Base-by-base conservation (phyloP, 306 rosid genomes). In the Sindora glabra region DNA sequence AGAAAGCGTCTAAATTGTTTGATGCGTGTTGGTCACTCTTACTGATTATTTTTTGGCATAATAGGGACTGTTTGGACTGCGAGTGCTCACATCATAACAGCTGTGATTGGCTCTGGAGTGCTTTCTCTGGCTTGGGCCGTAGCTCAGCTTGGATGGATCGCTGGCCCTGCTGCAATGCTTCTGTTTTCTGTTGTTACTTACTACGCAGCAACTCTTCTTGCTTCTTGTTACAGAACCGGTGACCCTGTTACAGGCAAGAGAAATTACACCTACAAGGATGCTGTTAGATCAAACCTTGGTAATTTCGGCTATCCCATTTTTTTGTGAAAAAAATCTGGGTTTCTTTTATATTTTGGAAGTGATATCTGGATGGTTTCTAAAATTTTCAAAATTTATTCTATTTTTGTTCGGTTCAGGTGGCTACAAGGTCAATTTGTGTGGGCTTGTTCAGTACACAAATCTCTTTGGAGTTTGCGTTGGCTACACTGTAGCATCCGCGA, bases 1-100 rank as follows among this genome's bases (percentile, higher is more conserved):
- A n/a, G n/a, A n/a, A n/a, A n/a, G n/a, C n/a, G n/a, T n/a, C n/a
- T n/a, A n/a, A n/a, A n/a, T n/a, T n/a, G n/a, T n/a, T n/a, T n/a
- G n/a, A n/a, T n/a, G n/a, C n/a, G n/a, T n/a, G n/a, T n/a, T n/a
- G n/a, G n/a, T n/a, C n/a, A n/a, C n/a, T n/a, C n/a, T n/a, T n/a
- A n/a, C n/a, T n/a, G n/a, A n/a, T n/a, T n/a, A n/a, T n/a, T n/a
- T n/a, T n/a, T n/a, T n/a, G n/a, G n/a, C n/a, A n/a, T n/a, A n/a
- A n/a, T n/a, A 80, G 86, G 86, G 65, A 80, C 82, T n/a, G 61
- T 73, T 82, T 1, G 51, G 0, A 76, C 70, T n/a, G 86, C 79
- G 0, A 69, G 48, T 69, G 72, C 82, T 17, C 82, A 80, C 63
- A 73, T 80, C 3, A 71, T 80, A 19, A 80, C 77, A 0, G 74